These are phyloP conservation scores for Penicillium coffeae DNA, from an alignment of 495 filamentous ascomycete species.

Conservation along the genomic window DNA sequence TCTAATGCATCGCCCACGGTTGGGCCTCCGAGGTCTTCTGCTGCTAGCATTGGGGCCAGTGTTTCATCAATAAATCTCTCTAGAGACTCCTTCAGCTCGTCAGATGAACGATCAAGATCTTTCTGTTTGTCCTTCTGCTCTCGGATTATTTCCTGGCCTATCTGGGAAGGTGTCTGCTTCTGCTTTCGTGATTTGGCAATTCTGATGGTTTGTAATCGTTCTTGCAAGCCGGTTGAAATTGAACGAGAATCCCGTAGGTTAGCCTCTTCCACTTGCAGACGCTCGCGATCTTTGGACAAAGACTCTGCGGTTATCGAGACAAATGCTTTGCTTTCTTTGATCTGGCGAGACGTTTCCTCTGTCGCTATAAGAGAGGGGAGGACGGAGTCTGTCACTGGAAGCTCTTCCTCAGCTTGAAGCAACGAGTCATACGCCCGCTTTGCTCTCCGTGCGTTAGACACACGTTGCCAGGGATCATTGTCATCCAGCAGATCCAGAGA, in stretches of 20 bases:
- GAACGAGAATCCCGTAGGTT: conserved; percentile 57
- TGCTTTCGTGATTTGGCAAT: conserved; percentile 48
- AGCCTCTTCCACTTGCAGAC: conserved; percentile 55
- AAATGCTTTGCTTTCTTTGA: conserved; percentile 58
- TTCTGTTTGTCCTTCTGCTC: conserved; percentile 56
- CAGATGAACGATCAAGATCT: conserved; percentile 52
- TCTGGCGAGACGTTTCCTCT: conserved; percentile 57
- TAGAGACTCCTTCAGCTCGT: conserved; percentile 55
- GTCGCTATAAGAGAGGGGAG: conserved; percentile 69
- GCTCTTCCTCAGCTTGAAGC: conserved; percentile 54
- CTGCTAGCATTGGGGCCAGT: conserved; percentile 76
- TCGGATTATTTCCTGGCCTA: conserved; percentile 55
- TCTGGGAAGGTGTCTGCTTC: conserved; percentile 55
- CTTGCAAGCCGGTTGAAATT: conserved; percentile 51
- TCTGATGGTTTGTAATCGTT: conserved; percentile 55
- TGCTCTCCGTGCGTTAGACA: conserved; percentile 54
- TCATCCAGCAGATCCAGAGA: conserved; percentile 38
- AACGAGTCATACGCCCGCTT: conserved; percentile 62
- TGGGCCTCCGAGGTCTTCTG: conserved; percentile 81
- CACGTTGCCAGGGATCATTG: conserved; percentile 40
- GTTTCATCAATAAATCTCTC: conserved; percentile 69
- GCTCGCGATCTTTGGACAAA: conserved; percentile 49
- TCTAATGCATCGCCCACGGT: conserved; percentile 72
- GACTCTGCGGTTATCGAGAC: conserved; percentile 51
- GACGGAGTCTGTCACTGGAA: conserved; percentile 62